Evolutionary conservation across 805 yeast genomes (phyloP).

Genomic region (Osmozyma mogii): DNA sequence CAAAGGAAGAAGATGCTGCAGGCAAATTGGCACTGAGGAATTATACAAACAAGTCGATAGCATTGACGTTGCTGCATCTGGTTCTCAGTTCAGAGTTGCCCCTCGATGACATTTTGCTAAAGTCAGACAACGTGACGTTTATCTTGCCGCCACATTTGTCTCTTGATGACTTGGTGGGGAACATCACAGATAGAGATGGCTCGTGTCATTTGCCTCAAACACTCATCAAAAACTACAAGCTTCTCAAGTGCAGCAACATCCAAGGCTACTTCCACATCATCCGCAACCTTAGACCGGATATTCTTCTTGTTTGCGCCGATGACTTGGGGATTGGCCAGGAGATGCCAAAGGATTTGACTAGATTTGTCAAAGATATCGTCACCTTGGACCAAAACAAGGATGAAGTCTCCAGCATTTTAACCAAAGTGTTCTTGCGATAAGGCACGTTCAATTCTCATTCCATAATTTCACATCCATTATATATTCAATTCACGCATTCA

Average conservation of each 20-base stretch:
- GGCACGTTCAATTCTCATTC: background rate
- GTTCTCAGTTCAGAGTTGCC: slow-evolving; percentile 31
- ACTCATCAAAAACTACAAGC: slow-evolving; percentile 26
- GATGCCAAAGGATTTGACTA: slow-evolving; percentile 27
- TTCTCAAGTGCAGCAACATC: slow-evolving; percentile 30
- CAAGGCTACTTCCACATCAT: slow-evolving; percentile 33
- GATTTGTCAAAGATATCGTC: slow-evolving; percentile 31
- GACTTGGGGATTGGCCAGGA: slow-evolving; percentile 29
- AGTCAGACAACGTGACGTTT: slow-evolving; percentile 33
- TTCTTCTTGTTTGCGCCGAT: slow-evolving; percentile 32
- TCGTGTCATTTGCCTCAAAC: slow-evolving; percentile 15
- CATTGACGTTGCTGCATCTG: slow-evolving; percentile 34
- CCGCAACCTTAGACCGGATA: slow-evolving; percentile 35
- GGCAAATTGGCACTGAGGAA: slow-evolving; percentile 1
- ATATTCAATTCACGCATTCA: too few species aligned
- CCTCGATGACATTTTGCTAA: slow-evolving; percentile 28
- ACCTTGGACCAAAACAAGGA: slow-evolving; percentile 18
- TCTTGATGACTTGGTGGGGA: slow-evolving; percentile 27
- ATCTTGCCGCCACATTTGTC: slow-evolving; percentile 37
- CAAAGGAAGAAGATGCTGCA: slow-evolving; percentile 1
- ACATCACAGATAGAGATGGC: slow-evolving; percentile 8
- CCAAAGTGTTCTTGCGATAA: slow-evolving; percentile 14
- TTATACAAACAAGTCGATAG: slow-evolving; percentile 28
- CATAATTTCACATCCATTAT: too few species aligned
- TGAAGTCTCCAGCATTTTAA: slow-evolving; percentile 14